phyloP scores from a whole-genome alignment of 495 filamentous ascomycete species.

The Geopyxis carbonaria region DNA sequence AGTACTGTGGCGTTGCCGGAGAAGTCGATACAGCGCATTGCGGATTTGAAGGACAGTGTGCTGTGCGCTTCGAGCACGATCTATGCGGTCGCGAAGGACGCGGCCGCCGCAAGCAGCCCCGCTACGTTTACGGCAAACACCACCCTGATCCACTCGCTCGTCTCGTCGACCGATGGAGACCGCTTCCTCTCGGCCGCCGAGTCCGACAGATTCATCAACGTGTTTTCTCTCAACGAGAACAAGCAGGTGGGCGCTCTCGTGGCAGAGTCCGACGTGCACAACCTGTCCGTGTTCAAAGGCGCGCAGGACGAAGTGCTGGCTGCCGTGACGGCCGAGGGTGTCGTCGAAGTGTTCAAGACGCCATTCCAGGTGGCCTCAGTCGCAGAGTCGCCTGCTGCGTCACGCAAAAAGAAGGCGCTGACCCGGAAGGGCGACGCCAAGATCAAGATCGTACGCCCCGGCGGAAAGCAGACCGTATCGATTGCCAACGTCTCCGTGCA shows the following conservation, averaged over 20 bases:
- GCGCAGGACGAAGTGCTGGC: constrained; percentile 26
- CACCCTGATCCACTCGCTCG: constrained; percentile 35
- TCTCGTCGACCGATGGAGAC: constrained; percentile 31
- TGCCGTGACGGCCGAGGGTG: constrained; percentile 37
- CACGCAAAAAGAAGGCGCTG: constrained; percentile 33
- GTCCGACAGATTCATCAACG: constrained; percentile 38
- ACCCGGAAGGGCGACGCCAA: constrained; percentile 35
- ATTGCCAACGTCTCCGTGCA: constrained; percentile 35
- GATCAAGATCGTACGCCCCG: constrained; percentile 35
- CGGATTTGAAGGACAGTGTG: constrained; percentile 30
- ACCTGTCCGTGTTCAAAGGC: constrained; percentile 25
- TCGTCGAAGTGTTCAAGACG: constrained; percentile 39
- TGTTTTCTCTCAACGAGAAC: constrained; percentile 32
- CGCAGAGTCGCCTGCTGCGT: constrained; percentile 23
- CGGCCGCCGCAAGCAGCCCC: constrained; percentile 26
- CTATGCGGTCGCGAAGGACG: constrained; percentile 34
- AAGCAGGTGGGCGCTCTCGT: constrained; percentile 36
- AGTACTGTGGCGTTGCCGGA: constrained; percentile 36
- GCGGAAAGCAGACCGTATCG: constrained; percentile 27
- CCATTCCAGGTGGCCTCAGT: constrained; percentile 31
- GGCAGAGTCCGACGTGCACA: constrained; percentile 35
- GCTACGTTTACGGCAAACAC: constrained; percentile 37
- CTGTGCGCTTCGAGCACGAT: constrained; percentile 42
- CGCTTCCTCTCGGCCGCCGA: constrained; percentile 33
- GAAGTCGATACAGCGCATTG: constrained; percentile 29